Conservation (phyloP, 108 stramenopile genomes). For the Hondaea fermentalgiana region DNA sequence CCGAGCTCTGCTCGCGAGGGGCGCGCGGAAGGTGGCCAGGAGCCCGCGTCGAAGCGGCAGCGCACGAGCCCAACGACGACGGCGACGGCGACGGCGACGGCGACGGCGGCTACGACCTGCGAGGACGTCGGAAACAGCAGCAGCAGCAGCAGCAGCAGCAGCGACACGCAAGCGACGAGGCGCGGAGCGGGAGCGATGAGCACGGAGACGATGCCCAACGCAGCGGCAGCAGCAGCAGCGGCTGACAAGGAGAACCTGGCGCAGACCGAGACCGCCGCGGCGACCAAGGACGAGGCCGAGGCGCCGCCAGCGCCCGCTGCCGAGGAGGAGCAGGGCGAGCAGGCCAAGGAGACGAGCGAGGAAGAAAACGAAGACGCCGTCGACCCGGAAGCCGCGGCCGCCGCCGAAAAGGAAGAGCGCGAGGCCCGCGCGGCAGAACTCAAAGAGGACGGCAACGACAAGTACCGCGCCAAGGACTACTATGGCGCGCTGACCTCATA, state of each 20-base stretch:
- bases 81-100: neutral
- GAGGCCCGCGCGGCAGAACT: neutral
- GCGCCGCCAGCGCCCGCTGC: too few species aligned
- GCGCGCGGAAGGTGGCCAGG: too few species aligned
- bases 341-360: too few species aligned
- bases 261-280: too few species aligned
- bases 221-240: too few species aligned
- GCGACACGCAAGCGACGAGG: neutral
- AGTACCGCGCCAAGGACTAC: conserved; percentile 7
- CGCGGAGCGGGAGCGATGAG: neutral
- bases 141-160: neutral
- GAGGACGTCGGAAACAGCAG: neutral
- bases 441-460: conserved; percentile 21
- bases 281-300: too few species aligned
- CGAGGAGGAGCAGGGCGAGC: too few species aligned
- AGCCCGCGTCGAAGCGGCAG: too few species aligned
- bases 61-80: too few species aligned
- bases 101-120: neutral
- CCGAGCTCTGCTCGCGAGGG: too few species aligned
- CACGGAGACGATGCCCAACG: neutral
- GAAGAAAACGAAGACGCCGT: too few species aligned
- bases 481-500: conserved; percentile 8
- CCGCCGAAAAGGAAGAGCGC: neutral
- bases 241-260: too few species aligned
- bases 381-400: neutral